Base-by-base conservation (phyloP, 495 filamentous ascomycete genomes). In the Penicillium bovifimosum region DNA sequence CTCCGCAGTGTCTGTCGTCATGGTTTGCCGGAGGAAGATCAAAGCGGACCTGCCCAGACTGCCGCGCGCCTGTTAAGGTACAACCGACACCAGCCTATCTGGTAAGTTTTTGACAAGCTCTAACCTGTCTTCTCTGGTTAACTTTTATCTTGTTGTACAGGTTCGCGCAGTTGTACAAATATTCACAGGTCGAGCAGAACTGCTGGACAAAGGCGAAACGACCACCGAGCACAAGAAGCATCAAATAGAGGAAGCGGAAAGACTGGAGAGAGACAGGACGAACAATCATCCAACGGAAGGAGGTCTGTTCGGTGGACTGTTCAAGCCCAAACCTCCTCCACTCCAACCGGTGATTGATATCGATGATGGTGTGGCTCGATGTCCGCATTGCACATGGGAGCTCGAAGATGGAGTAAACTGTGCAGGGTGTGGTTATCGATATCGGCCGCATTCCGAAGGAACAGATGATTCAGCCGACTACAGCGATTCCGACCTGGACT, bases 41-140 rank as follows among this genome's bases (percentile, higher is more conserved):
- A 34, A 82, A 80, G 56, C 85, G 86, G 64, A 86, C 83, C 53
- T 89, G 86, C 62, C 86, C 86, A 5, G 86, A 88, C 60, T 89
- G 86, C 62, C 79, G 86, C 53, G 71, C 79, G 0, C 68, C 73
- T 7, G 78, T 88, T 50, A 75, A 71, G 47, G 70, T 73, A 7
- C 70, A 80, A 52, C 86, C 86, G 0, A 80, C 86, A 14, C 86
- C 85, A 47, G 81, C 86, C n/a, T 89, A 86, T 66, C 60, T 87
- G 53, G 84, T 86, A 59, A 64, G 75, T 68, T 29, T 29, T 20
- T 35, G 18, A 13, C 8, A 29, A 2, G 10, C 7, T 4, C 6
- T 13, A 16, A 27, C 9, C 9, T n/a, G 2, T 17, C 29, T 29
- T 29, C 11, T 44, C 41, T 18, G 16, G 29, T 11, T 56, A 35